Conservation (phyloP, 148 eudicot genomes). For the Vaccinium vitisidaea region DNA sequence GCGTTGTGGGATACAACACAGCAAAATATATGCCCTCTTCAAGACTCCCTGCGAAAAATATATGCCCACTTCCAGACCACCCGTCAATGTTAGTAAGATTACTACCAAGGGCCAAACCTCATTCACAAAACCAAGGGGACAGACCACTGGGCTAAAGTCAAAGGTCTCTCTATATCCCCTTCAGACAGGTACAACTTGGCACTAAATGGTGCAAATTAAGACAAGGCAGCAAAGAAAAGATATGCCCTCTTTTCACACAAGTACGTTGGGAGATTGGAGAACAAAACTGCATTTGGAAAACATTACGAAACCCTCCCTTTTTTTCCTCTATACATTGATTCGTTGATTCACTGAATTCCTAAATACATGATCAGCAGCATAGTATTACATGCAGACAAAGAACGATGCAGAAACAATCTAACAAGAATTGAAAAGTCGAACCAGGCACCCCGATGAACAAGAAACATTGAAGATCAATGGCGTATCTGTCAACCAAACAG, state of each 20-base stretch:
- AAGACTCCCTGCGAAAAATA: too few relatives aligned
- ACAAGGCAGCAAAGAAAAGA: neutral
- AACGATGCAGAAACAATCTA: neutral
- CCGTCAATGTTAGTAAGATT: too few relatives aligned
- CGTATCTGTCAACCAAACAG: constrained; percentile 5
- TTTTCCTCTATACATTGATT: neutral
- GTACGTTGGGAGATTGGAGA: neutral
- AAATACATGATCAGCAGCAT: neutral
- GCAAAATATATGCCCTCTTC: too few relatives aligned
- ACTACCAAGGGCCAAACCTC: too few relatives aligned
- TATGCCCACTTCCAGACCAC: too few relatives aligned
- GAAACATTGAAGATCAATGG: neutral
- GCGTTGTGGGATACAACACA: too few relatives aligned
- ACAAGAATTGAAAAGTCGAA: neutral
- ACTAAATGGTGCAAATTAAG: neutral
- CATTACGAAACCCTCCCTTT: neutral
- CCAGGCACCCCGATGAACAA: neutral
- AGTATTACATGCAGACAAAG: neutral
- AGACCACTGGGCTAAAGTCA: too few relatives aligned
- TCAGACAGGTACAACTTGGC: neutral
- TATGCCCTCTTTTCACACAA: neutral
- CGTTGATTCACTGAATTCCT: neutral
- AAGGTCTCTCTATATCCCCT: neutral
- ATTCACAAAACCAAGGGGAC: too few relatives aligned
- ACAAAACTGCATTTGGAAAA: neutral